A percentile compares a stretch with the other conserved stretches of the same genome.
phyloP scores from a whole-genome alignment of 169 alveolate genomes.

The Cryptosporidium ubiquitum region DNA sequence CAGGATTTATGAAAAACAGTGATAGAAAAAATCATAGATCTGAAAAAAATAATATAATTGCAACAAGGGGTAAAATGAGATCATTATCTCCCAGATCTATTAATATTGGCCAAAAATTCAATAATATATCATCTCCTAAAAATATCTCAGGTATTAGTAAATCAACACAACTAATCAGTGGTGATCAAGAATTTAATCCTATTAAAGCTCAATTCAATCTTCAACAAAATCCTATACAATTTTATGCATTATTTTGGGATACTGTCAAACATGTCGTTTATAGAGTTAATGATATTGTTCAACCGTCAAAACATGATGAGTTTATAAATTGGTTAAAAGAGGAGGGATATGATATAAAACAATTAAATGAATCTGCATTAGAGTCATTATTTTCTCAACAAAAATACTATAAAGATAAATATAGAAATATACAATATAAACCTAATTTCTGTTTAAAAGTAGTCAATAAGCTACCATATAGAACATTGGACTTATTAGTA shows the following conservation, averaged over 20 bases:
- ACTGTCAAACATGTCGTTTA: constrained; percentile 69
- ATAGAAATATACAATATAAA: constrained; percentile 34
- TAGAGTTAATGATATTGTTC: constrained; percentile 52
- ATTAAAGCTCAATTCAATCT: neutral
- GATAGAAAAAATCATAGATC: neutral
- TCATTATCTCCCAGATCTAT: constrained; percentile 51
- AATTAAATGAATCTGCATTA: constrained; percentile 24
- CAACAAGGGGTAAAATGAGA: constrained; percentile 27
- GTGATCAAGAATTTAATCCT: neutral
- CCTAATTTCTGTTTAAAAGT: constrained; percentile 68
- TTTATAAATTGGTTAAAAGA: constrained; percentile 52
- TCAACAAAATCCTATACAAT: neutral
- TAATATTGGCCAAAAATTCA: neutral
- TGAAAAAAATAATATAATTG: neutral
- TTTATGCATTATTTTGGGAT: constrained; percentile 75
- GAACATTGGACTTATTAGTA: constrained; percentile 60
- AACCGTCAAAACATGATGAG: constrained; percentile 10
- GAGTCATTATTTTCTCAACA: constrained; percentile 40
- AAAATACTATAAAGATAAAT: neutral
- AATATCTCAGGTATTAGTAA: neutral
- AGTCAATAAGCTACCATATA: constrained; percentile 58
- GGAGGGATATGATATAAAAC: constrained; percentile 37
- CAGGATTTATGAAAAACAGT: neutral
- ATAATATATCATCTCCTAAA: neutral
- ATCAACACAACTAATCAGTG: neutral